phyloP scores from a whole-genome alignment of 1,139 yeast species.

The Pichia sp. region DNA sequence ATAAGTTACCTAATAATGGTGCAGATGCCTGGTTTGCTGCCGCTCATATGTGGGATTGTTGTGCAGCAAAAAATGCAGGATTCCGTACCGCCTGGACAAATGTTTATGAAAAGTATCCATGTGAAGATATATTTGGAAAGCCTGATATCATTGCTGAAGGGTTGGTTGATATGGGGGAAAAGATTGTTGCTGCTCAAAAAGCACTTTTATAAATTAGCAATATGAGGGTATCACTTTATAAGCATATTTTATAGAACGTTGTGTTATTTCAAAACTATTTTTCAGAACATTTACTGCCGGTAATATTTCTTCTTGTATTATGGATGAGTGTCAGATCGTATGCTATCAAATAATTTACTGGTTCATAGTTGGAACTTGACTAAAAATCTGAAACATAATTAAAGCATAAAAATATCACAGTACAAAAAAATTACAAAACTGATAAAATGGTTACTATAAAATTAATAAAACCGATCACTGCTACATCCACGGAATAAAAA shows the following conservation, averaged over 20 bases:
- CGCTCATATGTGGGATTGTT: constrained; percentile 23
- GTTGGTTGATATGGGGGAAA: constrained; percentile 19
- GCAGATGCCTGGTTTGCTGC: constrained; percentile 20
- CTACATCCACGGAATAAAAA: too few species aligned
- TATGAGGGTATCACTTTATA: background rate
- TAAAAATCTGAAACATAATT: too few species aligned
- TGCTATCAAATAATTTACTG: too few species aligned
- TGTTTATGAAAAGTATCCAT: constrained; percentile 21
- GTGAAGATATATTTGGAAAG: constrained; percentile 19
- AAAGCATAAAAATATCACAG: too few species aligned
- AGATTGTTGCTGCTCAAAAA: constrained; percentile 18
- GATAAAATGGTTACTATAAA: too few species aligned
- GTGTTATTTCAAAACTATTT: background rate
- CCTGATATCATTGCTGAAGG: constrained; percentile 21
- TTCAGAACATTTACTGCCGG: too few species aligned
- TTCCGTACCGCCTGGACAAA: constrained; percentile 22
- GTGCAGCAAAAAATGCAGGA: constrained; percentile 22
- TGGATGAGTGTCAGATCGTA: too few species aligned
- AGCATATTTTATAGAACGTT: background rate
- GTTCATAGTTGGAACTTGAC: too few species aligned
- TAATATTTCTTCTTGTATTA: too few species aligned
- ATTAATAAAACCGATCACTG: too few species aligned
- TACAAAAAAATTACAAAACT: too few species aligned
- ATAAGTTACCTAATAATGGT: constrained; percentile 21
- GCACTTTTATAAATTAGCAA: background rate